Evolutionary conservation across 176 grass and related monocot species (phyloP).

Genomic region (Oryza rufipogon): DNA sequence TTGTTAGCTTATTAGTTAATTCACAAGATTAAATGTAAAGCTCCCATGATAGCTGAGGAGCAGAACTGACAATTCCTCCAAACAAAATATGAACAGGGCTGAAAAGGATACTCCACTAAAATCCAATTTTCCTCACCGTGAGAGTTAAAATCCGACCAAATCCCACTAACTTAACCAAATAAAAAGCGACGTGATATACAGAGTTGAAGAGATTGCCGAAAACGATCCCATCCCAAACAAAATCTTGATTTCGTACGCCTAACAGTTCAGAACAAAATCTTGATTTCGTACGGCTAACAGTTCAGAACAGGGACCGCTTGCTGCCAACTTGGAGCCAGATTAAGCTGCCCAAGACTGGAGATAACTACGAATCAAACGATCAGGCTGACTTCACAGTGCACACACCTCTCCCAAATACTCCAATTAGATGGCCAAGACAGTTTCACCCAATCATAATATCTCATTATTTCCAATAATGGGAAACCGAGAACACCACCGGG

Average conservation of each 20-base stretch:
- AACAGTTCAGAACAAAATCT: background rate
- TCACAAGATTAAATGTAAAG: background rate
- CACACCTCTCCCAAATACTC: background rate
- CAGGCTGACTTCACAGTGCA: no score
- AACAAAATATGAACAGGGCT: background rate
- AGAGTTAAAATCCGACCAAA: background rate
- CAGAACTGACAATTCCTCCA: background rate
- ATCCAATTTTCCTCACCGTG: background rate
- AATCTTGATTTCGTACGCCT: background rate
- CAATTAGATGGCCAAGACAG: background rate
- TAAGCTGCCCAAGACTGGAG: background rate
- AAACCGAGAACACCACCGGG: no score
- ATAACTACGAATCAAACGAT: background rate
- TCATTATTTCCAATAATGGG: background rate
- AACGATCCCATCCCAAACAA: background rate
- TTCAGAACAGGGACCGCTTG: no score
- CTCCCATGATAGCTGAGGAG: background rate
- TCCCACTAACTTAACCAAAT: background rate
- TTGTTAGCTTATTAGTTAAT: background rate
- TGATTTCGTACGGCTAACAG: background rate
- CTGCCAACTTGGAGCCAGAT: background rate
- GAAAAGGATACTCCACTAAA: background rate
- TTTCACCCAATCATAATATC: no score
- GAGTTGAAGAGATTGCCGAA: background rate
- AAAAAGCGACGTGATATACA: background rate